Evolutionary conservation across 1,139 yeast genomes (phyloP).

Genomic region (Chernovozyma sophiae-reginae): DNA sequence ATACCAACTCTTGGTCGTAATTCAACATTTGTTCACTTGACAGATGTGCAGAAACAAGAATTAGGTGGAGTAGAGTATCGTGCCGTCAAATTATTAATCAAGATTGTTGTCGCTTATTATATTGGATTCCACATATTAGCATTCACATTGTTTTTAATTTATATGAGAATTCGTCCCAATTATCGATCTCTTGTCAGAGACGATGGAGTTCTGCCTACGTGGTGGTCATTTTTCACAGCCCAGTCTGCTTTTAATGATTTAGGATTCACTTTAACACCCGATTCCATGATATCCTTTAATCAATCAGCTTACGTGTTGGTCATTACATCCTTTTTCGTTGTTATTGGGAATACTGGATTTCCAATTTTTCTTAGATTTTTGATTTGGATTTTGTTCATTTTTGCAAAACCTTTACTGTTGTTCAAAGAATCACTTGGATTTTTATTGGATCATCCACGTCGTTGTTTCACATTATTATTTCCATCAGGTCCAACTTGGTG

Average conservation of each 20-base stretch:
- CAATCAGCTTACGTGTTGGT: constrained; percentile 62
- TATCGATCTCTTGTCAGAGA: constrained; percentile 42
- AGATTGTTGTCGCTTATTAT: constrained; percentile 63
- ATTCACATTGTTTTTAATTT: constrained; percentile 57
- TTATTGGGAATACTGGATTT: constrained; percentile 91
- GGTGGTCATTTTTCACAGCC: constrained; percentile 92
- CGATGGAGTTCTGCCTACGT: constrained; percentile 64
- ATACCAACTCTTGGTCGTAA: constrained; percentile 93
- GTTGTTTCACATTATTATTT: constrained; percentile 89
- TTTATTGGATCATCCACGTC: constrained; percentile 89
- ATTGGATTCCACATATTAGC: constrained; percentile 70
- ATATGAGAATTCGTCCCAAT: constrained; percentile 46
- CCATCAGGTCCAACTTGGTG: constrained; percentile 96
- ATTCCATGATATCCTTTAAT: constrained; percentile 69
- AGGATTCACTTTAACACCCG: constrained; percentile 75
- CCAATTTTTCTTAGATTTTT: constrained; percentile 76
- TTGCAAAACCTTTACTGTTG: constrained; percentile 63
- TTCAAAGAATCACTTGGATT: constrained; percentile 78
- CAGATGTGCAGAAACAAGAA: constrained; percentile 85
- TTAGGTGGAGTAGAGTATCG: constrained; percentile 96
- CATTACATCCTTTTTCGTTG: constrained; percentile 61
- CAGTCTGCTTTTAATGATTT: constrained; percentile 78
- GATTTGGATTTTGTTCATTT: constrained; percentile 72
- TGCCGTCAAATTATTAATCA: constrained; percentile 72
- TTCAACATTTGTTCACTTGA: constrained; percentile 80